Evolutionary conservation across 2,329 filamentous ascomycete species (phyloP), one percentile per base, ranked within the genome.

Genomic region (Teratosphaeria gauchensis): DNA sequence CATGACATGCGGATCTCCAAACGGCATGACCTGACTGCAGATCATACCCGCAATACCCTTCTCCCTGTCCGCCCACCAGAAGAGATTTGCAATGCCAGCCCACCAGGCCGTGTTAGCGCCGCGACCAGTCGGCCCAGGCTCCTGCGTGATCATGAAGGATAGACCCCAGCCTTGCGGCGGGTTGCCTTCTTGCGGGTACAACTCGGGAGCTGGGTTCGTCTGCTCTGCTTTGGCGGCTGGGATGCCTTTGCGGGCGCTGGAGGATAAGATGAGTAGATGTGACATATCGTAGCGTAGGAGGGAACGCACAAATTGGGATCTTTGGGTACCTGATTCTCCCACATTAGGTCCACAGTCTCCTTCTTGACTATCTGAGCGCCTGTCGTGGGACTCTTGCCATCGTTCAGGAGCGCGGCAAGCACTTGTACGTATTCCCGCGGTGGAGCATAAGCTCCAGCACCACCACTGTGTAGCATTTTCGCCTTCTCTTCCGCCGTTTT

Each of bases 121-220:
- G 35, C 71, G 63, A 6, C 71, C 71, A 1, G 72, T 74, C n/a
- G 64, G 60, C 12, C 71, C 70, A 16, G 70, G 64, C 54, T 72
- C 69, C 24, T 66, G 63, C 4, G 68, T 73, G 46, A 73, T 59
- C 62, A 72, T 68, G 61, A 73, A 72, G 7, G 64, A 66, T 21
- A 88, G 71, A 0, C 84, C 84, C 84, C 84, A 88, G 11, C 86
- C 86, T 66, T 87, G 84, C 0, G 84, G 80, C 28, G 77, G 77
- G 60, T 80, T 73, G 21, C 75, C 58, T 59, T 63, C 61, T 56
- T 63, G 61, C 7, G 61, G 61, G 51, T 63, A 63, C 48, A 63
- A 33, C 32, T 84, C 80, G 0, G 76, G 71, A 1, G 79, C 56
- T 11, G 65, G 53, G 58, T 71, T 73, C 2, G 70, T 68, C 46